phyloP scores from a whole-genome alignment of 2,329 filamentous ascomycete genomes.

The Xylaria sp. region DNA sequence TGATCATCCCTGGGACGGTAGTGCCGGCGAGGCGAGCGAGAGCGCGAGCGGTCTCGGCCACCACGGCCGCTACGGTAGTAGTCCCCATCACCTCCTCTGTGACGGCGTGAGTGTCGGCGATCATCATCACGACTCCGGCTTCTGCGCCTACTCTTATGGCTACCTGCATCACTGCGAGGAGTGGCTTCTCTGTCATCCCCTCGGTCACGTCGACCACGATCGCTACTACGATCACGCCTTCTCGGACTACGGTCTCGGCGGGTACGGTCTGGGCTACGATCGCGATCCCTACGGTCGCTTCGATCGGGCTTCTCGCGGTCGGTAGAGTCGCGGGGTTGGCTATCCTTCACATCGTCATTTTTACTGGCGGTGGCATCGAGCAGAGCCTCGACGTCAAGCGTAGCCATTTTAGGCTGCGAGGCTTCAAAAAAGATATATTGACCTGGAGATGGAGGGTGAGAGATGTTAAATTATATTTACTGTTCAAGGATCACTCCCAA shows the following conservation, averaged over 20 bases:
- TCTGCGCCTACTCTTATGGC: slow-evolving; percentile 82
- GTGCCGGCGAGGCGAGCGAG: slow-evolving; percentile 73
- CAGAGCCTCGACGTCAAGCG: slow-evolving; percentile 84
- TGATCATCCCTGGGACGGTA: slow-evolving; percentile 67
- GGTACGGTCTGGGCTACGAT: slow-evolving; percentile 62
- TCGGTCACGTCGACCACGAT: slow-evolving; percentile 65
- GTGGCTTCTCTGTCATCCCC: slow-evolving; percentile 71
- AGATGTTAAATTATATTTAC: neutral
- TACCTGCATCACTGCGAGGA: slow-evolving; percentile 79
- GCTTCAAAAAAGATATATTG: slow-evolving; percentile 7
- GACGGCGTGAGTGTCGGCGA: slow-evolving; percentile 76
- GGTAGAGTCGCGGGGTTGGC: slow-evolving; percentile 62
- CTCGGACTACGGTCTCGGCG: slow-evolving; percentile 65
- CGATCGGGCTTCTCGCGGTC: slow-evolving; percentile 66
- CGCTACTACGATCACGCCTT: slow-evolving; percentile 61
- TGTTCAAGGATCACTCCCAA: neutral
- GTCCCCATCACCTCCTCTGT: slow-evolving; percentile 74
- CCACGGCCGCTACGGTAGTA: slow-evolving; percentile 71
- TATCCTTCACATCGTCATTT: slow-evolving; percentile 60
- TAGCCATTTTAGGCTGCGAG: slow-evolving; percentile 55
- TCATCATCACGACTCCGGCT: slow-evolving; percentile 82
- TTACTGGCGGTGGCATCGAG: slow-evolving; percentile 84
- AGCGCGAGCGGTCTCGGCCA: slow-evolving; percentile 73
- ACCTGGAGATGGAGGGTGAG: neutral
- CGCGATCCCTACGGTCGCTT: slow-evolving; percentile 59